Percentiles rank a stretch among this genome's conserved stretches.
Evolutionary conservation across 768 basidiomycete genomes (phyloP).

Genomic region (Xerocomus spinulosus): DNA sequence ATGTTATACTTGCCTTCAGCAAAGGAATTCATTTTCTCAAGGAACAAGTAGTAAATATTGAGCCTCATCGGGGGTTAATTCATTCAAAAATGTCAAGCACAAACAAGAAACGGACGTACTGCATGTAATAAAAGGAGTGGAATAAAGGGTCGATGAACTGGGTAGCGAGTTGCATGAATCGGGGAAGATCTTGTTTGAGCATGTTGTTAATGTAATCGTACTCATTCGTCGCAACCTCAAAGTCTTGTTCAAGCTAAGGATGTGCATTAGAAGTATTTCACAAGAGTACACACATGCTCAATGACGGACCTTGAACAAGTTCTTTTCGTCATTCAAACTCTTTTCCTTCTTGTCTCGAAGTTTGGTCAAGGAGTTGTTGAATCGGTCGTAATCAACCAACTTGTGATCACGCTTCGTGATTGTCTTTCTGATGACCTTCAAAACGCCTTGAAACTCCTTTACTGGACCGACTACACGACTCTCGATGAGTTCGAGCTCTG

Average conservation of each 20-base stretch:
- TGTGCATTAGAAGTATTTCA: not conserved
- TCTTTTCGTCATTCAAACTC: slow-evolving; percentile 92
- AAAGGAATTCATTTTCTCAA: slow-evolving; percentile 91
- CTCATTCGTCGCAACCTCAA: slow-evolving; percentile 85
- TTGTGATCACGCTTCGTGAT: slow-evolving; percentile 98
- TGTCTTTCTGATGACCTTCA: slow-evolving; percentile 89
- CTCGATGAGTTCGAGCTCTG: slow-evolving; percentile 93
- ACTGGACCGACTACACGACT: slow-evolving; percentile 78
- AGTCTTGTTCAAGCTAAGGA: slow-evolving; percentile 87
- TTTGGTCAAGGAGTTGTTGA: slow-evolving; percentile 93
- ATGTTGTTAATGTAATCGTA: slow-evolving; percentile 90
- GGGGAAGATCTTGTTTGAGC: slow-evolving; percentile 87
- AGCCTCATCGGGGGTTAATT: slow-evolving; percentile 44
- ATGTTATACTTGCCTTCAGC: slow-evolving; percentile 76
- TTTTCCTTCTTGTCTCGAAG: slow-evolving; percentile 99
- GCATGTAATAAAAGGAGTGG: slow-evolving; percentile 99
- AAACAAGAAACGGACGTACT: slow-evolving; percentile 52
- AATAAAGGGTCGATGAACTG: slow-evolving; percentile 96
- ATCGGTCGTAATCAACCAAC: slow-evolving; percentile 92
- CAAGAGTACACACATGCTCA: not conserved
- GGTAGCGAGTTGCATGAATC: slow-evolving; percentile 84
- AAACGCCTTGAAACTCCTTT: slow-evolving; percentile 81
- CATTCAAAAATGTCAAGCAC: not conserved
- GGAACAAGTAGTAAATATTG: slow-evolving; percentile 89
- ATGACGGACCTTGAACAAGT: slow-evolving; percentile 78